Percentiles rank a stretch among this genome's conserved stretches.
phyloP scores from a whole-genome alignment of 2,329 filamentous ascomycete genomes.

The Stemphylium lycopersici region DNA sequence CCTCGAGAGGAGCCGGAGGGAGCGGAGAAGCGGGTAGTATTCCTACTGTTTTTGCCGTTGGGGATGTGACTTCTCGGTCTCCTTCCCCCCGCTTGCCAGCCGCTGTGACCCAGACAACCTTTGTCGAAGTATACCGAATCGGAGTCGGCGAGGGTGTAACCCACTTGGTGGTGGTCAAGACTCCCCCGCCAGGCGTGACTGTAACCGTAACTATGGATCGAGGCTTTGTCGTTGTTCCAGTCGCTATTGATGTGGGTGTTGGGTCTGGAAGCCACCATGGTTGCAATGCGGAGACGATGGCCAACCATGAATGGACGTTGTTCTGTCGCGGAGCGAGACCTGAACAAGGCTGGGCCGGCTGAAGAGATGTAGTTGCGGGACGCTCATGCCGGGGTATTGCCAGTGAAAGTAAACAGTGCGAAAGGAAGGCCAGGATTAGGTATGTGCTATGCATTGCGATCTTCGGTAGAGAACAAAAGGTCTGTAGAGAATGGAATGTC shows the following conservation, averaged over 20 bases:
- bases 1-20: not conserved
- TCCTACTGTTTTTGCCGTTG: not conserved
- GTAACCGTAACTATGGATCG: not conserved
- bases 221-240: not conserved
- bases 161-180: not conserved
- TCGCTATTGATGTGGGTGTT: not conserved
- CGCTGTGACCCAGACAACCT: not conserved
- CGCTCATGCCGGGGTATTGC: not conserved
- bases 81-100: not conserved
- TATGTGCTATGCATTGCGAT: not conserved
- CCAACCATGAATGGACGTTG: not conserved
- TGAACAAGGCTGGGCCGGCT: not conserved
- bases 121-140: not conserved
- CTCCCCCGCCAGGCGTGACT: not conserved
- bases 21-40: not conserved
- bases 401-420: not conserved
- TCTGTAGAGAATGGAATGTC: too few relatives aligned
- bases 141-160: not conserved
- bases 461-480: not conserved
- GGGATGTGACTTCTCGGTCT: too few relatives aligned
- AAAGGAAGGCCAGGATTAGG: not conserved
- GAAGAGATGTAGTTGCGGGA: not conserved
- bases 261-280: not conserved
- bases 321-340: not conserved
- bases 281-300: not conserved